phyloP scores from a whole-genome alignment of 176 grass and related monocot genomes.

The Ensete ventricosum region DNA sequence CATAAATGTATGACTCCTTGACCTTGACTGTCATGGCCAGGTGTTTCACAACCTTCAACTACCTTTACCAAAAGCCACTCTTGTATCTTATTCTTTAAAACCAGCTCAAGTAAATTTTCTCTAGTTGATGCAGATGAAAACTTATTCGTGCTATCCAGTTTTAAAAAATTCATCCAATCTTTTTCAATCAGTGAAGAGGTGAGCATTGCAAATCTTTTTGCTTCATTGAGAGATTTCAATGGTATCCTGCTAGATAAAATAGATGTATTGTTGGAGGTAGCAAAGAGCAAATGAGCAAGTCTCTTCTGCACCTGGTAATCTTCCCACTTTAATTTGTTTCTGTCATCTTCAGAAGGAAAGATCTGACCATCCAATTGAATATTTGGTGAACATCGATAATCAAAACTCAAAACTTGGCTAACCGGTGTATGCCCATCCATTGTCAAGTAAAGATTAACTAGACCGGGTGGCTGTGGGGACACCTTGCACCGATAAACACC shows the following conservation, averaged over 20 bases:
- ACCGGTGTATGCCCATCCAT: conserved; percentile 69
- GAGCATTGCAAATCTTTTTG: conserved; percentile 40
- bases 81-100: conserved; percentile 77
- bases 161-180: conserved; percentile 58
- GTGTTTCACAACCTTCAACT: conserved; percentile 60
- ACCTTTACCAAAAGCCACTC: conserved; percentile 91
- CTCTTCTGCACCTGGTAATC: conserved; percentile 63
- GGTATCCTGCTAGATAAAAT: conserved; percentile 32
- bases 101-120: conserved; percentile 66
- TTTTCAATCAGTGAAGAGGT: conserved; percentile 62
- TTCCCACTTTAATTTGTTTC: conserved; percentile 18
- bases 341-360: conserved; percentile 32
- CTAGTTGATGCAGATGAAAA: conserved; percentile 16
- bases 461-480: conserved; percentile 49
- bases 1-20: conserved; percentile 94
- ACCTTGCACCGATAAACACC: conserved; percentile 58
- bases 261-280: conserved; percentile 32
- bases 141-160: conserved; percentile 30
- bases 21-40: conserved; percentile 53
- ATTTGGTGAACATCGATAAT: conserved; percentile 37
- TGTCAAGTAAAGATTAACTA: conserved; percentile 61
- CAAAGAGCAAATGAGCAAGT: conserved; percentile 58
- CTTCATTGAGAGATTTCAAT: conserved; percentile 50
- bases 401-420: conserved; percentile 65
- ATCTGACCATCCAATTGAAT: conserved; percentile 16